These are phyloP conservation scores for Thielaviopsis ethacetica DNA, from an alignment of 2,329 filamentous ascomycete species.

Conservation along the genomic window DNA sequence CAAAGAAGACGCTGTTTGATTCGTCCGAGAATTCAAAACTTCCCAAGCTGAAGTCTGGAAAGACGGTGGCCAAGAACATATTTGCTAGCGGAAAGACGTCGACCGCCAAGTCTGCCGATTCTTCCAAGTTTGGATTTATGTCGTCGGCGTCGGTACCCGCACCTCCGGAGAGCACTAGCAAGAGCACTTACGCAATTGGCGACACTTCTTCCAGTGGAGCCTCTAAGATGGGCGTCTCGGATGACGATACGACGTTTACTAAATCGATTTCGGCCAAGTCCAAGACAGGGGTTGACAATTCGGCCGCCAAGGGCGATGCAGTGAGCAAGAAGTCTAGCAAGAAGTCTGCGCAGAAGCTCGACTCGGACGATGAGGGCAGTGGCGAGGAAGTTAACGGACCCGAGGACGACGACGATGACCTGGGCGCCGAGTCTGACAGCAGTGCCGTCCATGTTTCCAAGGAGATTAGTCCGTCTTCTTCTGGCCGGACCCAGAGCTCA, in stretches of 20 bases:
- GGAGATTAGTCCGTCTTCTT: conserved; percentile 35
- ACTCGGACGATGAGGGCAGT: conserved; percentile 24
- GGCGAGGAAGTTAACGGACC: conserved; percentile 24
- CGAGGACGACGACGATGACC: conserved; percentile 28
- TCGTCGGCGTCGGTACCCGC: conserved; percentile 23
- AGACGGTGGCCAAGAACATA: background rate
- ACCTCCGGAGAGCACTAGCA: conserved; percentile 40
- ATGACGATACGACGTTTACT: conserved; percentile 8
- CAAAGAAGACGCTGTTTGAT: conserved; percentile 4
- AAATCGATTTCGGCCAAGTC: conserved; percentile 12
- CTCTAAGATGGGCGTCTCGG: conserved; percentile 9
- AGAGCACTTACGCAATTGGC: conserved; percentile 30
- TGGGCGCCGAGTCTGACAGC: conserved; percentile 35
- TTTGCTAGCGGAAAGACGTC: conserved; percentile 28
- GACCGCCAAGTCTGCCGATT: conserved; percentile 32
- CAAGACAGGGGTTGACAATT: conserved; percentile 11
- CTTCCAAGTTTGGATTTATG: conserved; percentile 28
- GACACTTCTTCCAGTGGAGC: conserved; percentile 31
- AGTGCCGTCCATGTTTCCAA: conserved; percentile 50
- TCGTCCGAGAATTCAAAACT: conserved; percentile 4
- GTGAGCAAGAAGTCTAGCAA: conserved; percentile 8
- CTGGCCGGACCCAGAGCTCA: conserved; percentile 37
- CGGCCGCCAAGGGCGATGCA: conserved; percentile 14
- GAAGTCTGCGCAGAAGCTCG: conserved; percentile 19
- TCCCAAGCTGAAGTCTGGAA: background rate